Evolutionary conservation across 352 stramenopile species (phyloP).

Genomic region (Phytophthora sp.): DNA sequence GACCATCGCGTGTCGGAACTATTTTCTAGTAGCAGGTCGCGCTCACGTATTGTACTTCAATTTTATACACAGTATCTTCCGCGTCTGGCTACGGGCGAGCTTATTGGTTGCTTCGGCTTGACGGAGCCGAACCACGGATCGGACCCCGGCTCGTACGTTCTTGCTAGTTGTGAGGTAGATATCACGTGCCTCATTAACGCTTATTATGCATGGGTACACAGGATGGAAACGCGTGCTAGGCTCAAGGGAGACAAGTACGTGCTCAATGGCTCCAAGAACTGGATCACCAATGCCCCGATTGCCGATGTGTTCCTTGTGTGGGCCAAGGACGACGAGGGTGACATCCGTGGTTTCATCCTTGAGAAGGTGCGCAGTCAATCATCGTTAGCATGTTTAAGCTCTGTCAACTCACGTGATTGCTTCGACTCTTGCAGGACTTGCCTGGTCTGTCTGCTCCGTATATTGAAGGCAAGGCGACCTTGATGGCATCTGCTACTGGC

Average conservation of each 20-base stretch:
- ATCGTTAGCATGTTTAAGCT: background rate
- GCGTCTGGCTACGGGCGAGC: conserved; percentile 92
- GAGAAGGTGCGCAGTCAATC: conserved; percentile 74
- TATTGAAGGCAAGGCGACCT: conserved; percentile 96
- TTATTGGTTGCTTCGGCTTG: conserved; percentile 98
- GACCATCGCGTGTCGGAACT: background rate
- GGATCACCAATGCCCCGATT: conserved; percentile 98
- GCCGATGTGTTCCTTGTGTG: conserved; percentile 98
- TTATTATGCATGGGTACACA: conserved; percentile 7
- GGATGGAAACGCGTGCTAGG: conserved; percentile 95
- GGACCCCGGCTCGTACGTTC: conserved; percentile 89
- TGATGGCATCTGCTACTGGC: conserved; percentile 95
- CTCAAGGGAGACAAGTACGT: conserved; percentile 93
- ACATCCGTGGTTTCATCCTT: conserved; percentile 95
- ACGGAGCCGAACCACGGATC: conserved; percentile 98
- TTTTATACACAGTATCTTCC: conserved; percentile 91
- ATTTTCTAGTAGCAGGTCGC: too few species aligned
- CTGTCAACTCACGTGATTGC: background rate
- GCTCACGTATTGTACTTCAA: too few species aligned
- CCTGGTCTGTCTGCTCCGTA: conserved; percentile 93
- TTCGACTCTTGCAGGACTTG: conserved; percentile 66
- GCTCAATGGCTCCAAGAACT: conserved; percentile 95
- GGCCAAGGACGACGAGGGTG: conserved; percentile 95
- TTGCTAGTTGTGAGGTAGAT: background rate
- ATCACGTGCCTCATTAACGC: conserved; percentile 5